Percentiles rank a stretch among this genome's conserved stretches.
Conservation (phyloP, 768 basidiomycete genomes). For the Pholiota molesta region DNA sequence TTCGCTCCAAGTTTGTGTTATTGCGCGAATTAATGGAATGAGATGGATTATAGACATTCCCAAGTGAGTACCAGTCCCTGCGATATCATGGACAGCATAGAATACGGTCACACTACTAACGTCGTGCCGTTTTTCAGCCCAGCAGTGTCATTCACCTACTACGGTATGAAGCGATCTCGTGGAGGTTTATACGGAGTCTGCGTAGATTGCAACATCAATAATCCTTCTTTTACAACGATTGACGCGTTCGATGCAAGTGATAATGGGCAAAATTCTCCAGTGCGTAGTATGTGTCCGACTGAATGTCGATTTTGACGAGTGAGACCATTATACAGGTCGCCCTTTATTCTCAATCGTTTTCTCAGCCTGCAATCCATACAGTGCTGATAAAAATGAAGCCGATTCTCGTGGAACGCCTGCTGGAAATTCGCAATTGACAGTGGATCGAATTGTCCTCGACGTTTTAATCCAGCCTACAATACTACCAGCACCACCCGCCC, state of each 20-base stretch:
- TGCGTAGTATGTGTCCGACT: neutral
- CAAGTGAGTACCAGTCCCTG: neutral
- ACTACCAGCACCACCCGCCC: neutral
- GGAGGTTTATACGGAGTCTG: slow-evolving; percentile 2
- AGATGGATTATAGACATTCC: neutral
- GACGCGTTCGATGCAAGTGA: neutral
- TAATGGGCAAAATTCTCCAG: neutral
- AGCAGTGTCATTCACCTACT: slow-evolving; percentile 5
- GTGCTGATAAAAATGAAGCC: slow-evolving; percentile 2
- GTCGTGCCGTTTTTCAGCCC: neutral
- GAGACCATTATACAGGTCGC: neutral
- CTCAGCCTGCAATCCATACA: neutral
- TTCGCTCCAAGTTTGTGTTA: neutral
- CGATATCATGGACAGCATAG: neutral
- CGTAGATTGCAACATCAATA: neutral
- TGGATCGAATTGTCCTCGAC: neutral
- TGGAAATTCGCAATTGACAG: neutral
- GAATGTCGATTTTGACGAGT: neutral
- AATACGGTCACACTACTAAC: too few species aligned
- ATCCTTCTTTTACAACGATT: neutral
- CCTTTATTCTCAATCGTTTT: neutral
- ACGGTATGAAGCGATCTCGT: slow-evolving; percentile 1
- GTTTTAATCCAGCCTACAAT: neutral
- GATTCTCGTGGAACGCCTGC: slow-evolving; percentile 2
- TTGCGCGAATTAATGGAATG: too few species aligned